These are phyloP conservation scores for Podospora pseudoanserina DNA, from an alignment of 495 filamentous ascomycete genomes.

Conservation along the genomic window DNA sequence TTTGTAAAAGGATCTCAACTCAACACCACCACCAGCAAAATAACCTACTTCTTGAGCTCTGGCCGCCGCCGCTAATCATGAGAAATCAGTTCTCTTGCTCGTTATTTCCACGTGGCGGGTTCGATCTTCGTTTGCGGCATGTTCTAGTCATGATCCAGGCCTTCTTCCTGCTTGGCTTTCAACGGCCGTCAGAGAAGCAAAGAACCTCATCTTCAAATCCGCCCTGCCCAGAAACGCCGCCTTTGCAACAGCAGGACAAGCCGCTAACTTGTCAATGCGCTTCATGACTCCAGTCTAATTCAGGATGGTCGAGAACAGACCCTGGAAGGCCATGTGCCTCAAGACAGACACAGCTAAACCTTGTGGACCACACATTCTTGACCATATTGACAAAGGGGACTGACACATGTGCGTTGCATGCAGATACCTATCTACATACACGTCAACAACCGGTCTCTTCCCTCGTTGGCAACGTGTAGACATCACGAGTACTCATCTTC, in stretches of 20 bases:
- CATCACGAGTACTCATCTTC: too few species aligned
- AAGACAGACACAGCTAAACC: neutral
- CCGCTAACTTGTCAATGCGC: neutral
- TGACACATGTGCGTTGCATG: neutral
- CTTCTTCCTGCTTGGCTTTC: neutral
- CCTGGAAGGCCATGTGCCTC: neutral
- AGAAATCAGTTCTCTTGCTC: neutral
- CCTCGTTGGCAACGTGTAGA: too few species aligned
- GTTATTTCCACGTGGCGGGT: neutral
- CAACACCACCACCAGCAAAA: neutral
- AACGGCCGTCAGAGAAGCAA: slow-evolving; percentile 3
- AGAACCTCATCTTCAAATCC: neutral
- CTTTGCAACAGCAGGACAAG: neutral
- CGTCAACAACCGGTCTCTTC: too few species aligned
- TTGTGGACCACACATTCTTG: neutral
- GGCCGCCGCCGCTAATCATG: too few species aligned
- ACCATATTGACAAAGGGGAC: neutral
- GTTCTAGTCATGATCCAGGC: neutral
- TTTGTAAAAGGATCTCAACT: neutral
- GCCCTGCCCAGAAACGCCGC: neutral
- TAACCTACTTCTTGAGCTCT: neutral
- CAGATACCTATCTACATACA: neutral
- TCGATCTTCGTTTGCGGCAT: neutral
- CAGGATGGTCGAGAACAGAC: neutral
- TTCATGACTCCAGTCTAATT: neutral